Conservation (phyloP, 495 filamentous ascomycete species). For the Penicillium subrubescens region DNA sequence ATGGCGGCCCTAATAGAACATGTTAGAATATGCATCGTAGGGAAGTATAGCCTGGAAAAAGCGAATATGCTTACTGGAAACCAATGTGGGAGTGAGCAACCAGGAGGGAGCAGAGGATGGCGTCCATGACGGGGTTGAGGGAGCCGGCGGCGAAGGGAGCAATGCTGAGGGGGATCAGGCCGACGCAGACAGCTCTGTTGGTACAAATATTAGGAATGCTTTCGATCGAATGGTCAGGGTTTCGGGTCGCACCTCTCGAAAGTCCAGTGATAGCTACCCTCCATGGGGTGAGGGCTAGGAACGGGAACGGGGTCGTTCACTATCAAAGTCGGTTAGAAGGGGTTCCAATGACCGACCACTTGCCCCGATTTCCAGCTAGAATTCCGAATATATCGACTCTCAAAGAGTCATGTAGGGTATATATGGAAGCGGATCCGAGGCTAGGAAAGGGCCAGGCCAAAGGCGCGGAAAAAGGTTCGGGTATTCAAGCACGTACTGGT, state of each 20-base stretch:
- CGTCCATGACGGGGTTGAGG: constrained; percentile 86
- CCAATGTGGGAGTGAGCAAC: constrained; percentile 94
- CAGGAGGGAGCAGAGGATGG: constrained; percentile 77
- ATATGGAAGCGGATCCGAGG: background rate
- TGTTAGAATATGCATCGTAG: constrained; percentile 17
- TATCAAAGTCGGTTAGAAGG: constrained; percentile 33
- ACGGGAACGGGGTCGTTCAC: constrained; percentile 85
- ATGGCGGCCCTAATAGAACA: constrained; percentile 61
- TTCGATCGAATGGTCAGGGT: background rate
- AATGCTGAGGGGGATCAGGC: constrained; percentile 81
- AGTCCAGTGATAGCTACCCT: constrained; percentile 98
- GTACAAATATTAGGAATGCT: constrained; percentile 7
- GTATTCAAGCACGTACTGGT: constrained; percentile 61
- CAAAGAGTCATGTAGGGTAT: background rate
- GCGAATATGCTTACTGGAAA: constrained; percentile 65
- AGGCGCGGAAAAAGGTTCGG: constrained; percentile 9
- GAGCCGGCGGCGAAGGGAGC: constrained; percentile 91
- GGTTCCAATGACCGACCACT: background rate
- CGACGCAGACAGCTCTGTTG: constrained; percentile 66
- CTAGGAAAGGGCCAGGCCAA: constrained; percentile 10
- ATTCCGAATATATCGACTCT: background rate
- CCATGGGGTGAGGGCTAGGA: constrained; percentile 67
- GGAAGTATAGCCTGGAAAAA: background rate
- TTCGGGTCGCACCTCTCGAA: constrained; percentile 73
- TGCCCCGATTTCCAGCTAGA: background rate